Conservation (phyloP, 345 rosid species). For the Theobroma cacao region DNA sequence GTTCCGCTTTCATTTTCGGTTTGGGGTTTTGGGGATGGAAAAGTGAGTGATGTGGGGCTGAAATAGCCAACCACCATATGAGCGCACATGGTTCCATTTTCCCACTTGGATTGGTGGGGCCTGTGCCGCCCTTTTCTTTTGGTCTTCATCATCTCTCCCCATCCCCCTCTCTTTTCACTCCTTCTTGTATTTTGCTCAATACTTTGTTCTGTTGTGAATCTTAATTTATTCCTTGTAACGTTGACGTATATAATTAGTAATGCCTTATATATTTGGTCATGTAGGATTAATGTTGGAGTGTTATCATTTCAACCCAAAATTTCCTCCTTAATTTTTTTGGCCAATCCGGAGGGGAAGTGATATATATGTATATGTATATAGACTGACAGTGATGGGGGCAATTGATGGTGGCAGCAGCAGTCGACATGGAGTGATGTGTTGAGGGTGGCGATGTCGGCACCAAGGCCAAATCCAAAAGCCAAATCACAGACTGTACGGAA, state of each 20-base stretch:
- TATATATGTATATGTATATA: too few species aligned
- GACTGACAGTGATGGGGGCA: not conserved
- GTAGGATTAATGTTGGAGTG: not conserved
- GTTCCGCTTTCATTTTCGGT: constrained; percentile 23
- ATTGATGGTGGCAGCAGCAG: not conserved
- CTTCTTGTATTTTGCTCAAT: not conserved
- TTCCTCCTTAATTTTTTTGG: not conserved
- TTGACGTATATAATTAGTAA: too few species aligned
- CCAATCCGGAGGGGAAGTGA: not conserved
- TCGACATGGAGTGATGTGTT: constrained; percentile 14
- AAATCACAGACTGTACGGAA: constrained; percentile 2
- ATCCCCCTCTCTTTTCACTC: not conserved
- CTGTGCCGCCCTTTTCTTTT: not conserved
- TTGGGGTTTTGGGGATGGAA: constrained; percentile 18
- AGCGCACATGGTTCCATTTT: constrained; percentile 58
- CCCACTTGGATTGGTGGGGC: constrained; percentile 41
- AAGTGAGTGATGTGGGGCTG: constrained; percentile 34
- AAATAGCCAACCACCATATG: constrained; percentile 65
- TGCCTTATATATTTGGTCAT: not conserved
- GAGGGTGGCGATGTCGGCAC: constrained; percentile 14
- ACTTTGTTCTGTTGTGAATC: not conserved
- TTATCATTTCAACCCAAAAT: not conserved
- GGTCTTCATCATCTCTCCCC: not conserved
- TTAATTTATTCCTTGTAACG: not conserved
- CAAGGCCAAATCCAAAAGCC: too few species aligned